Evolutionary conservation across 208 protist genomes (phyloP).

Genomic region (Porcisia hertigi): DNA sequence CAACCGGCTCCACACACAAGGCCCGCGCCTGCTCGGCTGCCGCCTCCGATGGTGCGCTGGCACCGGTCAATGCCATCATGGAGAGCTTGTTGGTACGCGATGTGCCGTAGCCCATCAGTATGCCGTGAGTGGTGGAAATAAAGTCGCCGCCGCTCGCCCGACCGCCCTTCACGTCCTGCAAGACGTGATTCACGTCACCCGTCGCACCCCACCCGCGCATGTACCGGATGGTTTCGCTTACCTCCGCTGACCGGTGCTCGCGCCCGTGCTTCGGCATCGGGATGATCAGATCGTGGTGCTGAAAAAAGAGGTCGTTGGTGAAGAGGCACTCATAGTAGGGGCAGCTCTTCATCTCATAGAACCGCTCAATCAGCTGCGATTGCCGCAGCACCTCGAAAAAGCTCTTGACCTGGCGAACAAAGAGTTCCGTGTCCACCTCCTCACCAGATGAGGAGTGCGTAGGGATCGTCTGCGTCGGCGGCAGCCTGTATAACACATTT

Average conservation of each 20-base stretch:
- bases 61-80: conserved; percentile 56
- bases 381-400: conserved; percentile 66
- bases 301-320: conserved; percentile 75
- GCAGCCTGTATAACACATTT: conserved; percentile 78
- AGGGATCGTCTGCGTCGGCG: conserved; percentile 67
- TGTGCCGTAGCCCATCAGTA: conserved; percentile 80
- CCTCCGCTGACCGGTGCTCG: conserved; percentile 76
- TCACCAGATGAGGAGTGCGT: conserved; percentile 73
- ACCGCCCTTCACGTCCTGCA: conserved; percentile 76
- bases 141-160: conserved; percentile 74
- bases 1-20: conserved; percentile 62
- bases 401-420: conserved; percentile 65
- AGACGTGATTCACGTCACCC: conserved; percentile 71
- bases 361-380: conserved; percentile 70
- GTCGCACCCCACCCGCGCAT: conserved; percentile 77
- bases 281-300: conserved; percentile 80
- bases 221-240: conserved; percentile 89
- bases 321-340: conserved; percentile 88
- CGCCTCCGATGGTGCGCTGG: conserved; percentile 38
- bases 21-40: conserved; percentile 43
- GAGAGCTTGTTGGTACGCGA: conserved; percentile 71
- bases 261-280: conserved; percentile 87
- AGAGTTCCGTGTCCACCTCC: conserved; percentile 71
- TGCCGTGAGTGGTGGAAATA: conserved; percentile 71
- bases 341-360: conserved; percentile 82